Percentiles rank a stretch among this genome's conserved stretches.
Evolutionary conservation across 2,329 filamentous ascomycete genomes (phyloP).

Genomic region (Phaeosphaeriaceae sp.): DNA sequence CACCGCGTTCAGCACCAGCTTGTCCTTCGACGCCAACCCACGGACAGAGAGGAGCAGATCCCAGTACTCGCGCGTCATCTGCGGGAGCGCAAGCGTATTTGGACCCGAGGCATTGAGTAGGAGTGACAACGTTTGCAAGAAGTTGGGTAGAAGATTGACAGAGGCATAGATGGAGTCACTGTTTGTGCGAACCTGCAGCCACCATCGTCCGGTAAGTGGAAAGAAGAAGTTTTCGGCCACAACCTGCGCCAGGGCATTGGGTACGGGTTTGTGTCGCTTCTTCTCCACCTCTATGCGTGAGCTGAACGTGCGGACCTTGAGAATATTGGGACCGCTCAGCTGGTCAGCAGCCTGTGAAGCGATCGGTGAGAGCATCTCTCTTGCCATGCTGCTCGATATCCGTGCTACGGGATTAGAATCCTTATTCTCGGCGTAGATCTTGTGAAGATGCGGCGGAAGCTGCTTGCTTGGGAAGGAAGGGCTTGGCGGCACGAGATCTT

Average conservation of each 20-base stretch:
- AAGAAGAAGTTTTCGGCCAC: constrained; percentile 84
- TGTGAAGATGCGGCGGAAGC: constrained; percentile 77
- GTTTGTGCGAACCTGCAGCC: constrained; percentile 65
- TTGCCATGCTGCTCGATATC: constrained; percentile 73
- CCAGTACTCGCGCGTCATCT: constrained; percentile 86
- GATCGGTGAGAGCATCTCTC: constrained; percentile 79
- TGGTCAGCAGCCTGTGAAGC: constrained; percentile 83
- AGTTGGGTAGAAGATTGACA: constrained; percentile 77
- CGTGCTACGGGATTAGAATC: constrained; percentile 68
- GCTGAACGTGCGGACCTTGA: constrained; percentile 91
- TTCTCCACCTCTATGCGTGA: constrained; percentile 74
- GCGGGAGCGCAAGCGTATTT: constrained; percentile 75
- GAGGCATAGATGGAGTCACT: constrained; percentile 71
- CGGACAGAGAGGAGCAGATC: constrained; percentile 78
- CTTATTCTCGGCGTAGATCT: constrained; percentile 65
- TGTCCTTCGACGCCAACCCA: constrained; percentile 60
- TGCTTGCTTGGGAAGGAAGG: constrained; percentile 79
- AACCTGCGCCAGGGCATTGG: constrained; percentile 80
- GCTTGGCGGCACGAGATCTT: constrained; percentile 48
- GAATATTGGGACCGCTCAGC: constrained; percentile 77
- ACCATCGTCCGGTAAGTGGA: constrained; percentile 83
- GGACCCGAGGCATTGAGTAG: constrained; percentile 85
- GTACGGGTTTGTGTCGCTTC: constrained; percentile 66
- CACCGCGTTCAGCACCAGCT: constrained; percentile 74
- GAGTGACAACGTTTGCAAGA: constrained; percentile 85